Evolutionary conservation across 2,329 filamentous ascomycete genomes (phyloP), one percentile per base, ranked within the genome.

Genomic region (Pyrenochaeta sp.): DNA sequence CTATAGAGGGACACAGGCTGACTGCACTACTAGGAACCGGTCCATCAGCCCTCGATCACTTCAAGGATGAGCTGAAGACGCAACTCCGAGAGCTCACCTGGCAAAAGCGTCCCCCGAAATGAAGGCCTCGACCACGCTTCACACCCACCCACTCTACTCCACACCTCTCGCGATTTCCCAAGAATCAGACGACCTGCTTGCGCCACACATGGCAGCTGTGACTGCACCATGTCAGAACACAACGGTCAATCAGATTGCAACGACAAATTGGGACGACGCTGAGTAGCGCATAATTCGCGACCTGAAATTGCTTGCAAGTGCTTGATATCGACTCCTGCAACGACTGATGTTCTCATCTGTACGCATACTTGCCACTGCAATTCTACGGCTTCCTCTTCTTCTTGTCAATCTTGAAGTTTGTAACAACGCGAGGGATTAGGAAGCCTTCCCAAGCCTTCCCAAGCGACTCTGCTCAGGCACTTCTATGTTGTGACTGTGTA

Each of bases 51-150:
- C 54, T 84, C 10, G 75, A 80, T 48, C 81, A 85, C 56, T 87
- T 85, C 68, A 75, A 78, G 30, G 82, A 86, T 37, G 85, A 87
- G 67, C 65, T 88, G 42, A 83, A 79, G 64, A 72, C 78, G 6
- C 82, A 84, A 58, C 77, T 83, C 50, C 62, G 64, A 40, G 73
- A 75, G 13, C 65, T 76, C 32, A 75, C 73, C n/a, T 76, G 73
- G 74, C 74, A 75, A 55, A 75, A 75, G 47, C 71, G 69, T 32
- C 72, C 69, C 15, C 69, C 68, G 8, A 72, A 68, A 52, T 65
- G 68, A 61, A 66, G 9, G 12, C 22, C 37, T 46, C 40, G 43
- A 32, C 9, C 30, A 2, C 45, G 36, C 45, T 36, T 30, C 28
- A 22, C 42, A 28, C 50, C 43, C 25, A 53, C 47, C 56, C 30